phyloP scores from a whole-genome alignment of 106 monocot genomes.

The Allium fistulosum region DNA sequence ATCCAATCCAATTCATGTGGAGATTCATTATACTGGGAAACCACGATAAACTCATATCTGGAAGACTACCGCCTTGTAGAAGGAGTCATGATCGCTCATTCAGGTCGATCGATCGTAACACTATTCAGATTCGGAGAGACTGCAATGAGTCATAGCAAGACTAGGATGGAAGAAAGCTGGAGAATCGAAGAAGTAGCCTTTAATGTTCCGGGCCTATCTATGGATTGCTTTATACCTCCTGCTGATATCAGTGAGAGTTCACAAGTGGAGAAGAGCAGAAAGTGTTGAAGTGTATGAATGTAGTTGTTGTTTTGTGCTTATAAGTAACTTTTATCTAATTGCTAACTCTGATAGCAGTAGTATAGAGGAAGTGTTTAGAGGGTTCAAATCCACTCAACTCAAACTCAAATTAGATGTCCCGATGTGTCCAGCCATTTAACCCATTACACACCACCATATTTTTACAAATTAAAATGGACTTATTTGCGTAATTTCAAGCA shows the following conservation, averaged over 20 bases:
- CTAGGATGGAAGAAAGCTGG: conserved; percentile 96
- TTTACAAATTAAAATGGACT: too few species aligned
- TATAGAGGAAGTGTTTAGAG: too few species aligned
- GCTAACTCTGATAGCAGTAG: too few species aligned
- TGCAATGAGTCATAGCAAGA: conserved; percentile 94
- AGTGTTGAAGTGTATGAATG: too few species aligned
- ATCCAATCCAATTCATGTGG: conserved; percentile 71
- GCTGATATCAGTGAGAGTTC: conserved; percentile 66
- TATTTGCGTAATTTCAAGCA: too few species aligned
- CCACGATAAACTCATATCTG: conserved; percentile 74
- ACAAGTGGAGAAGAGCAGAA: conserved; percentile 37
- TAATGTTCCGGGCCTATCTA: conserved; percentile 77
- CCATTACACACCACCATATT: too few species aligned
- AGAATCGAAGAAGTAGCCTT: conserved; percentile 91
- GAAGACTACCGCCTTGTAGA: conserved; percentile 77
- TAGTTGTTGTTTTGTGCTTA: conserved; percentile 7
- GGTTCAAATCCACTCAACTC: too few species aligned
- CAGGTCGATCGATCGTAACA: conserved; percentile 72
- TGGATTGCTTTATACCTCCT: conserved; percentile 95
- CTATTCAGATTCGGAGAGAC: conserved; percentile 83
- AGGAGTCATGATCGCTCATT: conserved; percentile 80
- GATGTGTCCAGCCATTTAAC: too few species aligned
- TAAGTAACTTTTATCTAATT: too few species aligned
- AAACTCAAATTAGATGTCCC: too few species aligned
- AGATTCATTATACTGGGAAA: conserved; percentile 90